These are phyloP conservation scores for Trichosporon faecale DNA, from an alignment of 1,284 basidiomycete species.

Conservation along the genomic window DNA sequence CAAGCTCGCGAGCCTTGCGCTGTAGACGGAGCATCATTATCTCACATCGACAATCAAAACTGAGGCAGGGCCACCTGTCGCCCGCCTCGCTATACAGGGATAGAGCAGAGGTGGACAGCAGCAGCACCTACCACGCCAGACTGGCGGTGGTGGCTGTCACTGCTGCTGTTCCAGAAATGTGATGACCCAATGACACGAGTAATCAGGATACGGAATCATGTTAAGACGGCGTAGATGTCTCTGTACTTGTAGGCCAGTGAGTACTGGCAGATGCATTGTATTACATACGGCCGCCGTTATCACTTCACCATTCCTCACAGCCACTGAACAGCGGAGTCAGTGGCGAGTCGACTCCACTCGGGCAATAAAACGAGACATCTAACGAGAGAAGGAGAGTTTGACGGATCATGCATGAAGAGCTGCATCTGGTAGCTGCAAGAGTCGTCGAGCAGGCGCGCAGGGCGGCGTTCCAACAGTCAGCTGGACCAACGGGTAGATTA, in stretches of 20 bases:
- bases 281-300: background rate
- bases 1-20: slow-evolving; percentile 23
- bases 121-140: no score
- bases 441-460: background rate
- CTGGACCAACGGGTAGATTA: background rate
- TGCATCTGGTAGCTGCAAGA: background rate
- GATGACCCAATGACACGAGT: background rate
- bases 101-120: no score
- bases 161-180: background rate
- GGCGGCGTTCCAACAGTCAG: background rate
- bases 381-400: background rate
- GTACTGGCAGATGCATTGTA: slow-evolving; percentile 8
- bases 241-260: background rate
- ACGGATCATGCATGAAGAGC: background rate
- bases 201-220: background rate
- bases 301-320: background rate
- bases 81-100: background rate
- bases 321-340: background rate
- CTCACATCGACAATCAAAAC: background rate
- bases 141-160: background rate
- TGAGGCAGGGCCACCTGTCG: background rate
- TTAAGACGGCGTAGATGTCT: background rate
- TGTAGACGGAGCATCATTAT: background rate
- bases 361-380: background rate
- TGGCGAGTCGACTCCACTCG: background rate